Evolutionary conservation across 495 filamentous ascomycete species (phyloP), one percentile per base, ranked within the genome.

Genomic region (Xylaria acuta): DNA sequence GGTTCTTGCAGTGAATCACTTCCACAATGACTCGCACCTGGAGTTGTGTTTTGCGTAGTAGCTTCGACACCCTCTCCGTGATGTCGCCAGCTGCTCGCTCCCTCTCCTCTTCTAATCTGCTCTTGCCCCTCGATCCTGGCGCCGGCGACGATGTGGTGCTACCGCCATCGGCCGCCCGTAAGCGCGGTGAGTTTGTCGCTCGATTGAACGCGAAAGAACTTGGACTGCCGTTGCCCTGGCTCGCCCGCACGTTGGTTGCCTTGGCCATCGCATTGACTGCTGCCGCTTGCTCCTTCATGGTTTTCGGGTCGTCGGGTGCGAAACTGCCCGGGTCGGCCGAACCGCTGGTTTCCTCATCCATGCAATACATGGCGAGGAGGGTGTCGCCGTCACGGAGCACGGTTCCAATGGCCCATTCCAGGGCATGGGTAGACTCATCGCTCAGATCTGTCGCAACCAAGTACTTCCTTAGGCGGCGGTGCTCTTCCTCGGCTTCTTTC

Each of bases 1-100:
- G 94, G 75, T 92, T 97, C 86, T 97, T 98, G 91, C 96, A 98
- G 79, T 98, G 95, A 73, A 98, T 93, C 27, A 98, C 95, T 80
- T 99, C 96, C 43, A 99, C 91, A 34, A 96, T 93, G 65, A 97
- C 89, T 59, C 93, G 90, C 45, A 97, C 94, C 78, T 98, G 95
- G 51, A 99, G 84, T 67, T 92, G 86, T 6, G 96, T 99, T 85
- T 94, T 97, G 73, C 95, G 88, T 71, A 99, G 84, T 56, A 98
- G 82, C 75, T 91, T 93, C 41, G 95, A 88, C 72, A 95, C 93
- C 2, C 92, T 88, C 49, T 93, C 86, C 8, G 92, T 93, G 56
- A 99, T 92, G 58, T 90, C 88, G 53, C 92, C 88, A 20, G 92
- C 88, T 7, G 94, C 95, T 75, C 88, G 86, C 66, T 89, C 87